Evolutionary conservation across 306 rosid species (phyloP), one percentile per base, ranked within the genome.

Genomic region (Ormosia semicastrata): DNA sequence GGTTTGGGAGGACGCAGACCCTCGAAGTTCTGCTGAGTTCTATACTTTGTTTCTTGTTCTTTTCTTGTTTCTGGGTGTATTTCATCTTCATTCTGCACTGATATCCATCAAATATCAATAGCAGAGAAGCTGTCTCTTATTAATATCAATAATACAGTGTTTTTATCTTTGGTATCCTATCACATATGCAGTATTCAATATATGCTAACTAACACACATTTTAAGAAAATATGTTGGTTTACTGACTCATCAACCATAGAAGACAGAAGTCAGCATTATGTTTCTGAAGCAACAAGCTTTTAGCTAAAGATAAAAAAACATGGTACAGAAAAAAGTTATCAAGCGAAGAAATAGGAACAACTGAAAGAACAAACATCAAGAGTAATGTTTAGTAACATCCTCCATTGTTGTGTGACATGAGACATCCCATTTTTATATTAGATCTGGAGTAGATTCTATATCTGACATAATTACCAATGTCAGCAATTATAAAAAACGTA

Each of bases 401-500:
- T 17, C 36, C 57, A 37, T 32, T 71, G 54, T 71, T 68, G 79
- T 9, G 8, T 37, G 9, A 59, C 9, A 12, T 37, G 9, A 59
- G 4, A 52, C 80, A 85, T 49, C 66, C 57, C 52, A 33, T 78
- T 24, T 60, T 50, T n/a, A 65, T 40, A 49, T 49, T 32, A 33
- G 66, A 18, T 29, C 52, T 54, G 71, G 43, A 74, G 74, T 58
- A 57, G 56, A 66, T 75, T 60, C n/a, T 29, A 57, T 53, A 58
- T 53, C 14, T 52, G 40, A 75, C 62, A 59, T 49, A 46, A 5
- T 7, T 9, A 76, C 39, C 56, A 41, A 53, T n/a, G 18, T 54
- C 39, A 66, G 56, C 1, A 71, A 54, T 57, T 34, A 49, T 67
- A 76, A 77, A 44, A 77, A 63, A 44, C 74, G 3, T 88, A 94